These are phyloP conservation scores for Selenicereus undatus DNA, from an alignment of 148 eudicot species.

Conservation along the genomic window DNA sequence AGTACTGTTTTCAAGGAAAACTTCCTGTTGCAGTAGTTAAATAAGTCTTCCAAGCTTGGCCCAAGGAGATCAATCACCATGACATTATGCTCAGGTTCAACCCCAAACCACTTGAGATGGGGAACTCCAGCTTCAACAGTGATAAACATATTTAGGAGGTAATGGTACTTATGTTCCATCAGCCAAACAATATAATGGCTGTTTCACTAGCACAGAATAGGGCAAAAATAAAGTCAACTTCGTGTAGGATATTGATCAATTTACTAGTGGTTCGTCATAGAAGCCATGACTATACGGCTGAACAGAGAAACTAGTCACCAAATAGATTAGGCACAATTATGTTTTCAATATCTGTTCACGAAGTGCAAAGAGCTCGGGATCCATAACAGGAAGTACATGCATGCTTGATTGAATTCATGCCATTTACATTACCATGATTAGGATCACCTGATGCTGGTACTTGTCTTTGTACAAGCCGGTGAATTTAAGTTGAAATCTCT, in stretches of 20 bases:
- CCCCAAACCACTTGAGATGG: conserved; percentile 81
- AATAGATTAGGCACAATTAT: not conserved
- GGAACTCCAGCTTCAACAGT: conserved; percentile 67
- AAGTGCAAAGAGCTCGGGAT: not conserved
- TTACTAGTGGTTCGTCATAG: not conserved
- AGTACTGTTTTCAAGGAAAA: conserved; percentile 68
- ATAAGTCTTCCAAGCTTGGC: conserved; percentile 82
- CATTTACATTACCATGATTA: not conserved
- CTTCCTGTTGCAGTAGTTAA: conserved; percentile 75
- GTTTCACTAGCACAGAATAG: not conserved
- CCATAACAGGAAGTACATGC: not conserved
- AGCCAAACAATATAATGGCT: not conserved
- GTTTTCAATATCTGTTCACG: not conserved
- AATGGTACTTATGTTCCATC: not conserved
- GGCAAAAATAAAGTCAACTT: not conserved
- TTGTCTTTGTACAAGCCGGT: not conserved
- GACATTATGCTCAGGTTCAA: conserved; percentile 70
- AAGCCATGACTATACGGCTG: not conserved
- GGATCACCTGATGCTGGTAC: not conserved
- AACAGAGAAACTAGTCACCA: not conserved
- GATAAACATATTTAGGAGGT: not conserved
- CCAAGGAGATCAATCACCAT: conserved; percentile 96
- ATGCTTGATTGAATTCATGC: not conserved
- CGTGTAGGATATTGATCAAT: not conserved
- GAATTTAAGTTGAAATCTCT: not conserved